A percentile compares a stretch with the other conserved stretches of the same genome.
phyloP scores from a whole-genome alignment of 2,329 filamentous ascomycete genomes.

The Fusarium setosum region DNA sequence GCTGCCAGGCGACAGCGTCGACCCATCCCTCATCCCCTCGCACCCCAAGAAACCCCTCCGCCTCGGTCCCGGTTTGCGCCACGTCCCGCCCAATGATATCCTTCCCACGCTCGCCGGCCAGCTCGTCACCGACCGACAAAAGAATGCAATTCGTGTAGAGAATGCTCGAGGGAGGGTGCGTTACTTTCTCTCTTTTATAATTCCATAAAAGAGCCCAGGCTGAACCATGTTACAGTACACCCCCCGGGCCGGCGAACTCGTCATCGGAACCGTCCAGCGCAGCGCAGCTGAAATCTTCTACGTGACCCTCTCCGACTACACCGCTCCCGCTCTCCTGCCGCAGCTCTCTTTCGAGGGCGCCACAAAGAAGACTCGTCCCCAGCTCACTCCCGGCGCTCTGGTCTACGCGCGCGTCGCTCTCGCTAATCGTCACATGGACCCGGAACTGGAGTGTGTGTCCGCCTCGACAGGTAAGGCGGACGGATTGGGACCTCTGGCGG shows the following conservation, averaged over 20 bases:
- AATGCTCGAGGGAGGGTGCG: constrained; percentile 75
- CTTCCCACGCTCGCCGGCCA: constrained; percentile 75
- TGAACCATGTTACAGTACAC: constrained; percentile 71
- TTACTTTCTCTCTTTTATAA: background rate
- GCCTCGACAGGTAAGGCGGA: constrained; percentile 88
- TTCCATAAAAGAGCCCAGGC: background rate
- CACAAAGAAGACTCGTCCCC: constrained; percentile 89
- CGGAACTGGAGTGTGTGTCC: constrained; percentile 91
- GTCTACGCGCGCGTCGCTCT: constrained; percentile 89
- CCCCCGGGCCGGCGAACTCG: constrained; percentile 83
- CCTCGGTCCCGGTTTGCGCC: constrained; percentile 84
- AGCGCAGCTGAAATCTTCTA: constrained; percentile 82
- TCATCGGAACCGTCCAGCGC: constrained; percentile 87
- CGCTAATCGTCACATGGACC: constrained; percentile 84
- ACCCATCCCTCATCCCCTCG: constrained; percentile 73
- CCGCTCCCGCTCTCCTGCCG: constrained; percentile 76
- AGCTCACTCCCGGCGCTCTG: constrained; percentile 78
- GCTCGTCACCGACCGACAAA: constrained; percentile 74
- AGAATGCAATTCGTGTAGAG: constrained; percentile 84
- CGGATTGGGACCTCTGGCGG: constrained; percentile 83
- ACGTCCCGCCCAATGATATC: constrained; percentile 81
- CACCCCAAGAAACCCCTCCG: constrained; percentile 78
- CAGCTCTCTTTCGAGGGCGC: constrained; percentile 94
- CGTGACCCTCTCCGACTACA: constrained; percentile 77
- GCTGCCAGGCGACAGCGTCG: constrained; percentile 84